Evolutionary conservation across 768 basidiomycete genomes (phyloP).

Genomic region (Rhizopogon salebrosus): DNA sequence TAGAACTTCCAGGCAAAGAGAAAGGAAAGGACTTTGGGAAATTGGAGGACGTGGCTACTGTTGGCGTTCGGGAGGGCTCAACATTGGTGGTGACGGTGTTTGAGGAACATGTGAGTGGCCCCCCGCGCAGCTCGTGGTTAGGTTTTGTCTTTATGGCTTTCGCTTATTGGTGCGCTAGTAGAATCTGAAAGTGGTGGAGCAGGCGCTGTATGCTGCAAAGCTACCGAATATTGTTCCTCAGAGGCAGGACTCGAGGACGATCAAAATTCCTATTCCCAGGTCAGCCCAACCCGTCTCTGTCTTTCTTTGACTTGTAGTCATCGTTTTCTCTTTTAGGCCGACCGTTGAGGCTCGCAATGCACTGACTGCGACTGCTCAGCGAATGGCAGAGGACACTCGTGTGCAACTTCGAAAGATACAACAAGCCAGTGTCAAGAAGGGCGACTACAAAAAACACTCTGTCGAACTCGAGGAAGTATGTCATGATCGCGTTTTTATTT

Average conservation of each 20-base stretch:
- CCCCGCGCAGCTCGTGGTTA: not conserved
- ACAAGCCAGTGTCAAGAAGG: constrained; percentile 59
- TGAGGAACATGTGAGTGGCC: constrained; percentile 61
- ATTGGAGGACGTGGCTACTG: constrained; percentile 72
- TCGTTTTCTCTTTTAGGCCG: constrained; percentile 40
- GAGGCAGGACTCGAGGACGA: constrained; percentile 60
- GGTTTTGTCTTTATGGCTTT: not conserved
- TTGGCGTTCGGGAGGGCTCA: constrained; percentile 77
- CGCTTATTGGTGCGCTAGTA: constrained; percentile 35
- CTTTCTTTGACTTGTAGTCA: not conserved
- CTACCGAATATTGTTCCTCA: constrained; percentile 72
- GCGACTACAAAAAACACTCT: constrained; percentile 65
- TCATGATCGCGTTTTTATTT: constrained; percentile 3
- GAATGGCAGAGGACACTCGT: constrained; percentile 66
- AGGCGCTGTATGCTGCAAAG: constrained; percentile 70
- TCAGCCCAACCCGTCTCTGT: constrained; percentile 25
- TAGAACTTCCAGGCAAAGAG: constrained; percentile 41
- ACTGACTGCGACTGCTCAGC: constrained; percentile 49
- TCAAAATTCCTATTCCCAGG: constrained; percentile 81
- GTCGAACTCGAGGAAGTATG: constrained; percentile 66
- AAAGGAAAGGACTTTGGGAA: constrained; percentile 29
- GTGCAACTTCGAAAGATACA: constrained; percentile 72
- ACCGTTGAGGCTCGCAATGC: constrained; percentile 68
- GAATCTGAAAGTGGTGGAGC: constrained; percentile 73
- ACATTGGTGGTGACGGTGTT: constrained; percentile 71